A percentile compares a stretch with the other conserved stretches of the same genome.
These are phyloP conservation scores for Wickerhamomyces bisporus DNA, from an alignment of 805 yeast genomes.

Conservation along the genomic window DNA sequence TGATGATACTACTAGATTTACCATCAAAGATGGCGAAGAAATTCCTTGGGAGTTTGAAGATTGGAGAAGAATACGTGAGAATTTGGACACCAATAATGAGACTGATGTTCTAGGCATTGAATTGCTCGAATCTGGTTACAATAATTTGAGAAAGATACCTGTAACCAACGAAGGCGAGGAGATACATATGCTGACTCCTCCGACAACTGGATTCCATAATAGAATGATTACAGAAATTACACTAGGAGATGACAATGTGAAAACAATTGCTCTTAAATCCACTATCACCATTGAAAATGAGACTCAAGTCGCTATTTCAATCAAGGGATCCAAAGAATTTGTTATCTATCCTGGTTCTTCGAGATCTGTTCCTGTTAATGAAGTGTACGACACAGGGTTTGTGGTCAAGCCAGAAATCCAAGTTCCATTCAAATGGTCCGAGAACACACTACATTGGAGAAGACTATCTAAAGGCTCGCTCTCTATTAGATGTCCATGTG, in stretches of 20 bases:
- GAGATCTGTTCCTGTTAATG: constrained; percentile 69
- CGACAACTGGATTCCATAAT: constrained; percentile 57
- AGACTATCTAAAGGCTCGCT: constrained; percentile 43
- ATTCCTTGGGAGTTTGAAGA: constrained; percentile 92
- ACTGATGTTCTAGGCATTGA: constrained; percentile 61
- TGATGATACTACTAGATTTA: constrained; percentile 22
- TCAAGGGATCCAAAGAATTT: constrained; percentile 29
- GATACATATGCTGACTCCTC: constrained; percentile 60
- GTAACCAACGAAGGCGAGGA: constrained; percentile 83
- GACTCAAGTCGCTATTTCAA: constrained; percentile 44
- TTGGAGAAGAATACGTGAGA: constrained; percentile 84
- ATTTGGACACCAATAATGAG: constrained; percentile 58
- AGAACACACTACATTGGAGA: constrained; percentile 60
- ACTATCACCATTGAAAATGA: constrained; percentile 66
- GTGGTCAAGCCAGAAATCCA: constrained; percentile 57
- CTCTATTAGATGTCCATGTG: constrained; percentile 56
- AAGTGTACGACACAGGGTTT: constrained; percentile 54
- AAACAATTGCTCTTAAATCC: constrained; percentile 72
- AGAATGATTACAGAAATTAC: constrained; percentile 68
- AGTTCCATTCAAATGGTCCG: constrained; percentile 64
- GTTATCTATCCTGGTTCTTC: constrained; percentile 49
- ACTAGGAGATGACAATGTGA: constrained; percentile 72
- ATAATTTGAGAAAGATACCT: constrained; percentile 49
- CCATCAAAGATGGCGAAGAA: constrained; percentile 43
- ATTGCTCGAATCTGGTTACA: constrained; percentile 51